Evolutionary conservation across 345 rosid species (phyloP).

Genomic region (Aquilaria malaccensis): DNA sequence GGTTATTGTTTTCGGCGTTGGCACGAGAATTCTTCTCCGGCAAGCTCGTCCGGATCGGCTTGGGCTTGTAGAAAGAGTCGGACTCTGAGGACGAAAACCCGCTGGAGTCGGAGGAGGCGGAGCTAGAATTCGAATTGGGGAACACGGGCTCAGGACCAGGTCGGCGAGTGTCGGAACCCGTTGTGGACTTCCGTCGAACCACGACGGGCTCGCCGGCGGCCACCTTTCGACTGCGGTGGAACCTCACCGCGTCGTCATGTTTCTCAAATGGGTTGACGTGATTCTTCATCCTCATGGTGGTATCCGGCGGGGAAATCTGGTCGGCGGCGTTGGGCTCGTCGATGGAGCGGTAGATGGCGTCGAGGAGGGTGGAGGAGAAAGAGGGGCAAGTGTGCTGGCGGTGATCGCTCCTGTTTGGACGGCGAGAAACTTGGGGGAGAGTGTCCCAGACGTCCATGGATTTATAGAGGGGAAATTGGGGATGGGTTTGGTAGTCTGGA

Average conservation of each 20-base stretch:
- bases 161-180: conserved; percentile 22
- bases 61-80: conserved; percentile 51
- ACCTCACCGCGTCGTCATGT: conserved; percentile 9
- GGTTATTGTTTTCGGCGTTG: conserved; percentile 9
- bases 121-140: conserved; percentile 54
- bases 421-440: conserved; percentile 19
- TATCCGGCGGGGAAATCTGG: conserved; percentile 20
- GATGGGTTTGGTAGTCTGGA: conserved; percentile 7
- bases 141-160: conserved; percentile 23
- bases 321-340: conserved; percentile 42
- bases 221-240: conserved; percentile 32
- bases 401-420: conserved; percentile 23
- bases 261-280: background rate
- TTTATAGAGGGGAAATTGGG: conserved; percentile 13
- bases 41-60: conserved; percentile 44
- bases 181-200: conserved; percentile 39
- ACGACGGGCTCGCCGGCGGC: conserved; percentile 24
- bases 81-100: conserved; percentile 75
- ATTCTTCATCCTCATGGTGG: conserved; percentile 21
- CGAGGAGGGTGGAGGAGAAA: conserved; percentile 80
- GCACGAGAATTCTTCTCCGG: conserved; percentile 15
- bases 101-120: conserved; percentile 64
- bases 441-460: conserved; percentile 45
- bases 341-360: conserved; percentile 71
- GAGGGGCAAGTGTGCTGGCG: conserved; percentile 32